Evolutionary conservation across 179 eudicot species (phyloP).

Genomic region (Corrigiola litoralis): DNA sequence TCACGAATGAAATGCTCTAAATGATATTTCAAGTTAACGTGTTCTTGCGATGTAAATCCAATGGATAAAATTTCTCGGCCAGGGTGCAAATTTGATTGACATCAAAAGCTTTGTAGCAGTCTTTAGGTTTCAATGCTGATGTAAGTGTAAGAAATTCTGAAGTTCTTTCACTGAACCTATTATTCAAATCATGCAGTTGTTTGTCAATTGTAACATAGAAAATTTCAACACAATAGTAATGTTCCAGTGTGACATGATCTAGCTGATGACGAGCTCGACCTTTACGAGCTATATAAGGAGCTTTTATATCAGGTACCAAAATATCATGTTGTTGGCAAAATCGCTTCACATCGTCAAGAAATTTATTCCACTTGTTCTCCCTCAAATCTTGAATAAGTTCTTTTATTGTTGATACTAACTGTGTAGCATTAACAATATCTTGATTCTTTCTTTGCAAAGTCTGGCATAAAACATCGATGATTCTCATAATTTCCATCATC

Average conservation of each 20-base stretch:
- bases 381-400: neutral
- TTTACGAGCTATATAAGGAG: neutral
- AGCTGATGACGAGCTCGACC: constrained; percentile 4
- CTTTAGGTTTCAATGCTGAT: neutral
- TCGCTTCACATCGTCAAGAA: neutral
- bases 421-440: constrained; percentile 7
- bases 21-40: neutral
- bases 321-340: constrained; percentile 9
- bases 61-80: neutral
- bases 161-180: neutral
- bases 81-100: neutral
- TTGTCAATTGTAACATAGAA: neutral
- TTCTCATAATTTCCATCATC: constrained; percentile 3
- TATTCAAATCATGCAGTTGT: neutral
- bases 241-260: constrained; percentile 1
- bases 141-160: neutral
- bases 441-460: constrained; percentile 15
- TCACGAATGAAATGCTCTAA: neutral
- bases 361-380: neutral
- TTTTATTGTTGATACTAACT: constrained; percentile 9
- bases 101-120: neutral
- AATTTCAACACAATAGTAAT: constrained; percentile 1
- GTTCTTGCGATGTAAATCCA: neutral
- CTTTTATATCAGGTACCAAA: constrained; percentile 3
- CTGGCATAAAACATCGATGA: constrained; percentile 17